Evolutionary conservation across 306 rosid genomes (phyloP).

Genomic region (Chamaecrista fasciculata): DNA sequence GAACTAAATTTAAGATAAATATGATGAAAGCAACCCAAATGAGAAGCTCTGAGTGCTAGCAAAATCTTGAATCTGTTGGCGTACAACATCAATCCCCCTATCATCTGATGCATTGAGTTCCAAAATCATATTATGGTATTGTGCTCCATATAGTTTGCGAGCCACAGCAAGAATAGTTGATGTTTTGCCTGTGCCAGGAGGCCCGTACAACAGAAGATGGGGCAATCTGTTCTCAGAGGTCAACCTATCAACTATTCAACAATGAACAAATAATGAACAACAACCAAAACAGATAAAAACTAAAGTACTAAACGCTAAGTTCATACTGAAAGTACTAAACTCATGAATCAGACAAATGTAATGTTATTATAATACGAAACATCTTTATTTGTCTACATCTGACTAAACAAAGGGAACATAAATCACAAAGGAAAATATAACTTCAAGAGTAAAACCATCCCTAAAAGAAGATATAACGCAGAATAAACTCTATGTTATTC

Average conservation of each 20-base stretch:
- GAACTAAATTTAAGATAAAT: background rate
- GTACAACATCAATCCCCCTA: conserved; percentile 93
- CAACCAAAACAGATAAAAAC: background rate
- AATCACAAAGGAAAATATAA: background rate
- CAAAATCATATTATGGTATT: conserved; percentile 74
- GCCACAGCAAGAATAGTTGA: conserved; percentile 94
- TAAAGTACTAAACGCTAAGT: background rate
- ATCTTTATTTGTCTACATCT: background rate
- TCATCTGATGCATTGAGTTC: conserved; percentile 95
- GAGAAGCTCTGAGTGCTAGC: conserved; percentile 94
- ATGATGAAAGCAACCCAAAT: conserved; percentile 63
- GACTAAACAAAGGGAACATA: background rate
- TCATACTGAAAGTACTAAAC: background rate
- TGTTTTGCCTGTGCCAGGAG: conserved; percentile 96
- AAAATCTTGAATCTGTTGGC: conserved; percentile 91
- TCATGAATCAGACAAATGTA: background rate
- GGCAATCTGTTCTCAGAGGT: conserved; percentile 90
- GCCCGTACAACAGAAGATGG: conserved; percentile 88
- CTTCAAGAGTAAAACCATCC: background rate
- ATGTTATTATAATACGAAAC: background rate
- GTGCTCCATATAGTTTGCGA: conserved; percentile 79
- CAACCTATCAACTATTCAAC: conserved; percentile 71
- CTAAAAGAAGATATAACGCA: background rate
- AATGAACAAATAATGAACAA: conserved; percentile 15
- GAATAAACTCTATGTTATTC: background rate